A percentile compares a stretch with the other conserved stretches of the same genome.
These are phyloP conservation scores for Prunella vulgaris DNA, from an alignment of 257 asterid species.

Conservation along the genomic window DNA sequence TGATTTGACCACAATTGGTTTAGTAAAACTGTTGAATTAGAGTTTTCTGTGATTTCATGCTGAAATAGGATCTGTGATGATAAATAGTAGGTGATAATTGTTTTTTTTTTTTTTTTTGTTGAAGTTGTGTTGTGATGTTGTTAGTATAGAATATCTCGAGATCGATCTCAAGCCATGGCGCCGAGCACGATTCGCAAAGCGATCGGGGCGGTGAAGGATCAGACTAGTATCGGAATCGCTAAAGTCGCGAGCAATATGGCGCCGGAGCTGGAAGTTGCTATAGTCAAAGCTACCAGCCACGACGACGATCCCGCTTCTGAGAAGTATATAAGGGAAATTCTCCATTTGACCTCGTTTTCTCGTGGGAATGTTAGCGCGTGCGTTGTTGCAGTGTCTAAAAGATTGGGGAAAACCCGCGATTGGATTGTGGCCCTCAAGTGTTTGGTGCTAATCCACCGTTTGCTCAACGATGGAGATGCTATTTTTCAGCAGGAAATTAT, in stretches of 20 bases:
- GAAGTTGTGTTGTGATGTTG: neutral
- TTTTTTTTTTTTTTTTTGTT: neutral
- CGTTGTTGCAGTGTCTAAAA: constrained; percentile 46
- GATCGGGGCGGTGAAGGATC: constrained; percentile 84
- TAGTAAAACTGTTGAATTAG: neutral
- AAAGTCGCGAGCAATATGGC: constrained; percentile 76
- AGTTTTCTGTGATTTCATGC: neutral
- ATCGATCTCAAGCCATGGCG: constrained; percentile 45
- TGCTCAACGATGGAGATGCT: constrained; percentile 59
- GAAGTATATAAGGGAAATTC: constrained; percentile 61
- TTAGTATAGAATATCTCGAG: constrained; percentile 3
- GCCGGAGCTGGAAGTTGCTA: constrained; percentile 74
- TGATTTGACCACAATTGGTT: neutral
- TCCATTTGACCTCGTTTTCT: constrained; percentile 55
- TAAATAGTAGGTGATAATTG: neutral
- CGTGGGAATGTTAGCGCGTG: constrained; percentile 64
- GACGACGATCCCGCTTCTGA: constrained; percentile 80
- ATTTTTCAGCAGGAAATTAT: constrained; percentile 63
- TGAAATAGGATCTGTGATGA: neutral
- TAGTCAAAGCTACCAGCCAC: constrained; percentile 79
- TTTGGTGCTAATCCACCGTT: constrained; percentile 59
- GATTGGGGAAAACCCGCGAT: constrained; percentile 73
- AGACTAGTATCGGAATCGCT: constrained; percentile 71
- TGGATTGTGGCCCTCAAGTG: constrained; percentile 82
- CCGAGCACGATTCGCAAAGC: constrained; percentile 75